Evolutionary conservation across 2,329 filamentous ascomycete species (phyloP).

Genomic region (Sporothrix inflata): DNA sequence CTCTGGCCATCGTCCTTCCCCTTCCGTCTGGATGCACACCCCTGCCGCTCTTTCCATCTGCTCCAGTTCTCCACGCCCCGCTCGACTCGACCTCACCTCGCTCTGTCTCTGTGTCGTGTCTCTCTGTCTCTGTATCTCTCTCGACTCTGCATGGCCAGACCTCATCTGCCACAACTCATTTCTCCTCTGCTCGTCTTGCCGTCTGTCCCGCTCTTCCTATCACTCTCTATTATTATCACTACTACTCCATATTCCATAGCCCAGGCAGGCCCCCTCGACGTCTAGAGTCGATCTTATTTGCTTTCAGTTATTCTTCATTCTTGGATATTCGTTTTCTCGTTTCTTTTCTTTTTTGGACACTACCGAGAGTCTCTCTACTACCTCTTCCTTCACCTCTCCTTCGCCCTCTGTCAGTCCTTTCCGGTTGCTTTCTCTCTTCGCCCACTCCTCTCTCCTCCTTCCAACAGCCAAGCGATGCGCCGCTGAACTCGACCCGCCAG

Average conservation of each 20-base stretch:
- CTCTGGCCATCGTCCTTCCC: conserved; percentile 1
- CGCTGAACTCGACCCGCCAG: background rate
- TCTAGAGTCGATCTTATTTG: conserved; percentile 16
- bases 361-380: background rate
- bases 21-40: conserved; percentile 1
- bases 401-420: background rate
- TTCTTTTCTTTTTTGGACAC: background rate
- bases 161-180: background rate
- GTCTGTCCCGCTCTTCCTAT: conserved; percentile 1
- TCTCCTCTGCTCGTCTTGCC: background rate
- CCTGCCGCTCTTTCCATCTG: background rate
- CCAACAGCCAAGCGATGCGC: conserved; percentile 14
- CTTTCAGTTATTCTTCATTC: conserved; percentile 9
- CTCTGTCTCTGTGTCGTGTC: background rate
- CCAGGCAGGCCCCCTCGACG: background rate
- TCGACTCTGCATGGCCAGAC: conserved; percentile 3
- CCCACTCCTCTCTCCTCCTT: too few relatives aligned
- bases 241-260: conserved; percentile 17
- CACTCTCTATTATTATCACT: conserved; percentile 18
- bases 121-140: background rate
- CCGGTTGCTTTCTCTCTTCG: background rate
- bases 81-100: conserved; percentile 5
- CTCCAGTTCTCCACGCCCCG: conserved; percentile 18
- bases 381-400: background rate
- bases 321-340: background rate